A percentile compares a stretch with the other conserved stretches of the same genome.
phyloP scores from a whole-genome alignment of 2,329 filamentous ascomycete species.

The Ascosphaera apis region DNA sequence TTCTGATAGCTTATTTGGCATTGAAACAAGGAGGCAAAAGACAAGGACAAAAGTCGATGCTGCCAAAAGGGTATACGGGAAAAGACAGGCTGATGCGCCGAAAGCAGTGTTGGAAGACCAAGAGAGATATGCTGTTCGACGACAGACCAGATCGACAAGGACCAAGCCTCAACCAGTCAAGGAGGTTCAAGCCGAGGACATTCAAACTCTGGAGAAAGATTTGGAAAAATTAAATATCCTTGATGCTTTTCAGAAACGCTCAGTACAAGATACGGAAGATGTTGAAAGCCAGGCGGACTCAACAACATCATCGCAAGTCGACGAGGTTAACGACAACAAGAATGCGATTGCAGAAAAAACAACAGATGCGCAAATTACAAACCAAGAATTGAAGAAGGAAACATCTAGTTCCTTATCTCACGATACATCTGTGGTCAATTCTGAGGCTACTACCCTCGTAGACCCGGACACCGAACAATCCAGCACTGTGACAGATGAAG shows the following conservation, averaged over 20 bases:
- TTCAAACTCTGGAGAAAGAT: neutral
- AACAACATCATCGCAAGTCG: too few species aligned
- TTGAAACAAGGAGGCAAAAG: neutral
- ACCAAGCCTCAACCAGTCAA: neutral
- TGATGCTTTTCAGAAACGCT: too few species aligned
- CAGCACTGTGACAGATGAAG: neutral
- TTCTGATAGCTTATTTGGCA: neutral
- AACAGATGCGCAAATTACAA: constrained; percentile 1
- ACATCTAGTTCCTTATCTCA: too few species aligned
- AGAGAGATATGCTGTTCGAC: constrained; percentile 7
- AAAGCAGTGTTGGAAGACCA: constrained; percentile 15
- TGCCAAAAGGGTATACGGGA: constrained; percentile 15
- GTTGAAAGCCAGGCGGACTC: neutral
- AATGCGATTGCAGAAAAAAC: neutral
- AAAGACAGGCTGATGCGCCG: constrained; percentile 13
- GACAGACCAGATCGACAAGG: constrained; percentile 4
- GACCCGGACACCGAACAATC: neutral
- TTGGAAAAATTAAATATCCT: too few species aligned
- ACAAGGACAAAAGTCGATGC: constrained; percentile 4
- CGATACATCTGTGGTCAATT: neutral
- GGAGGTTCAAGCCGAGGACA: neutral
- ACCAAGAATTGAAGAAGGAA: too few species aligned
- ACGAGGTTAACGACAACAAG: neutral
- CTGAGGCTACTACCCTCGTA: neutral
- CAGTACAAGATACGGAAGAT: neutral